Base-by-base conservation (phyloP, 805 yeast species). In the Candida yuanshanica region DNA sequence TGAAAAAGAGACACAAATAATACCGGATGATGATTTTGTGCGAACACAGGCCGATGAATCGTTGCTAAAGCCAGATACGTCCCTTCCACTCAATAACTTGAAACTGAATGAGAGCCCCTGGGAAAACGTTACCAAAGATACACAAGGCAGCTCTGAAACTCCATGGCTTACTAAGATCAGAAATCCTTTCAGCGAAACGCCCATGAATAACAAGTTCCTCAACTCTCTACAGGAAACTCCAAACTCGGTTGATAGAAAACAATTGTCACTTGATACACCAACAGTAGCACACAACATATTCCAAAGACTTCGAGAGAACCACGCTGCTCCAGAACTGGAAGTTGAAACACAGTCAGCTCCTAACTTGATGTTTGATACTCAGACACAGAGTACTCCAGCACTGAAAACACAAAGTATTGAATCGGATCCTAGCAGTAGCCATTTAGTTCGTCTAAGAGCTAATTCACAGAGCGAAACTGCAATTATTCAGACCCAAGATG, bases 161-260 rank as follows among this genome's bases (percentile, higher is more conserved):
- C 56, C 61, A 4, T 54, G 58, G 52, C 39, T 65, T 14, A 55
- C 50, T 18, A 59, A 58, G 24, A 50, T 66, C 16, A 52, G 47
- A 21, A 59, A 69, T 43, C 74, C 74, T 7, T 69, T 69, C 45
- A 63, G 59, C 24, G 58, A 53, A 11, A 55, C 60, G 1, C 57
- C 58, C 5, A 21, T 34, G 8, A 27, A 11, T 23, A 29, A 37
- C 26, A 47, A 41, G 31, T 25, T 27, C n/a, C 36, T 22, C n/a
- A 38, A 41, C 17, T 23, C 50, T 17, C 16, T 39, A 13, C 36
- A 44, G 16, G 41, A 36, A 11, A 56, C 58, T 4, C 58, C 61
- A 9, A 43, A 43, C 4, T 36, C 47, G 1, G 14, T 34, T 1
- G 20, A 32, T 2, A 41, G 18, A 36, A 38, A 20, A 16, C 6